Evolutionary conservation across 2,329 filamentous ascomycete species (phyloP).

Genomic region (Diplodia corticola): DNA sequence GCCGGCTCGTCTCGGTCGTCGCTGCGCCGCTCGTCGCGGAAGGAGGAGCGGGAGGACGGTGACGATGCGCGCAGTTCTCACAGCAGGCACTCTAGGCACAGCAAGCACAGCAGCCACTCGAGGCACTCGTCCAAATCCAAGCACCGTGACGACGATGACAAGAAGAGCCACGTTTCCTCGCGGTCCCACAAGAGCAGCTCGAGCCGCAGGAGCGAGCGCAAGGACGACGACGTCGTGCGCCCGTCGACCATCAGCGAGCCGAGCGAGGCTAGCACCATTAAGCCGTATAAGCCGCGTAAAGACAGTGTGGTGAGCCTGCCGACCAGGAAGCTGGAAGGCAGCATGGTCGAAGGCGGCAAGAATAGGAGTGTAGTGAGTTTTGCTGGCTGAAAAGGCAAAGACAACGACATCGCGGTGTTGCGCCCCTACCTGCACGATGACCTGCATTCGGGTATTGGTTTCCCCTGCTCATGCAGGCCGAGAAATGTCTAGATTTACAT

Average conservation of each 20-base stretch:
- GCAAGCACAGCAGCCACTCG: constrained; percentile 26
- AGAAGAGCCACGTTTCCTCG: background rate
- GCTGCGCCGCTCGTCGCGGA: constrained; percentile 31
- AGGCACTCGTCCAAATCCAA: constrained; percentile 24
- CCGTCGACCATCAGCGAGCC: constrained; percentile 34
- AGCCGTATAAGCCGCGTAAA: constrained; percentile 27
- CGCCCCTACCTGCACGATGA: too few species aligned
- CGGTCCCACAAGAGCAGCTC: constrained; percentile 21
- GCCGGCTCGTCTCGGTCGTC: constrained; percentile 30
- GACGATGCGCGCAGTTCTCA: constrained; percentile 26
- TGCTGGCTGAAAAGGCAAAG: constrained; percentile 1
- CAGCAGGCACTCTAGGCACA: constrained; percentile 29
- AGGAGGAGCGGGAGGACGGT: constrained; percentile 31
- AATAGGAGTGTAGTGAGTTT: constrained; percentile 18
- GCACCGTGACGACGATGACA: background rate
- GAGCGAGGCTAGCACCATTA: constrained; percentile 39
- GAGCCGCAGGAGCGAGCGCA: constrained; percentile 26
- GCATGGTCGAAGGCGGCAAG: background rate
- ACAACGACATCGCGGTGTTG: background rate
- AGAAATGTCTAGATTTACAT: background rate
- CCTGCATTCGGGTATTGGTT: background rate
- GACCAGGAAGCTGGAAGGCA: constrained; percentile 8
- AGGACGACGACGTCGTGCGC: constrained; percentile 6
- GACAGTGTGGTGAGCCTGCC: constrained; percentile 21
- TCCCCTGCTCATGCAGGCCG: background rate